These are phyloP conservation scores for Heterobasidion annosum DNA, from an alignment of 1,284 basidiomycete species.

Conservation along the genomic window DNA sequence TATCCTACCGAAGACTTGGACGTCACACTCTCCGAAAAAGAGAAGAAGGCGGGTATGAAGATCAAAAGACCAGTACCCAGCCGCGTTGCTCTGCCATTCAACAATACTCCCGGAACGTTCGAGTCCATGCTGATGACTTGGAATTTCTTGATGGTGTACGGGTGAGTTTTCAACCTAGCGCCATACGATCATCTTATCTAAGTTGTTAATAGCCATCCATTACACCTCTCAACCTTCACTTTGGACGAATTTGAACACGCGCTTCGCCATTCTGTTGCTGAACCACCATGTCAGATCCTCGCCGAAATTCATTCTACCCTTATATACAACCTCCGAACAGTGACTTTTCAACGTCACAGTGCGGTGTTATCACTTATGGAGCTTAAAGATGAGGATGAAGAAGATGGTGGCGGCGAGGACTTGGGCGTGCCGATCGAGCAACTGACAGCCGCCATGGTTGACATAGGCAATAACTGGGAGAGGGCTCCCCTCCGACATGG, in stretches of 20 bases:
- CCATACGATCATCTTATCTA: not conserved
- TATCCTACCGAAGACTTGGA: slow-evolving; percentile 82
- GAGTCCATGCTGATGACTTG: slow-evolving; percentile 84
- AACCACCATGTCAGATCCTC: slow-evolving; percentile 70
- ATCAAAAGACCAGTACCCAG: slow-evolving; percentile 64
- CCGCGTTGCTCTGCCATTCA: slow-evolving; percentile 63
- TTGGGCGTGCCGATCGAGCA: slow-evolving; percentile 51
- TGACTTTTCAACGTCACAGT: slow-evolving; percentile 60
- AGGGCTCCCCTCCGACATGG: slow-evolving; percentile 56
- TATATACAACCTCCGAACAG: slow-evolving; percentile 82
- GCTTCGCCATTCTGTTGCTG: slow-evolving; percentile 66
- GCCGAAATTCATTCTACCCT: slow-evolving; percentile 86
- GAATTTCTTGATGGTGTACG: slow-evolving; percentile 90
- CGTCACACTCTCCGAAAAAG: slow-evolving; percentile 66
- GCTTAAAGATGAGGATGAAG: slow-evolving; percentile 30
- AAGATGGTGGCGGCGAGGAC: slow-evolving; percentile 25
- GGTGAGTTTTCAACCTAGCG: slow-evolving; percentile 40
- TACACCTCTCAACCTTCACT: slow-evolving; percentile 86
- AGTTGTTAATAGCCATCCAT: slow-evolving; percentile 53
- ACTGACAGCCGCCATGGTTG: slow-evolving; percentile 54
- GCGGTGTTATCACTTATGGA: slow-evolving; percentile 58
- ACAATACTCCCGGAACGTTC: slow-evolving; percentile 60
- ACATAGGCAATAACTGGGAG: slow-evolving; percentile 77
- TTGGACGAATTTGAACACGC: slow-evolving; percentile 92
- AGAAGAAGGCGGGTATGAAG: slow-evolving; percentile 68